Conservation (phyloP, 495 filamentous ascomycete genomes). For the Cladorrhinum samala region DNA sequence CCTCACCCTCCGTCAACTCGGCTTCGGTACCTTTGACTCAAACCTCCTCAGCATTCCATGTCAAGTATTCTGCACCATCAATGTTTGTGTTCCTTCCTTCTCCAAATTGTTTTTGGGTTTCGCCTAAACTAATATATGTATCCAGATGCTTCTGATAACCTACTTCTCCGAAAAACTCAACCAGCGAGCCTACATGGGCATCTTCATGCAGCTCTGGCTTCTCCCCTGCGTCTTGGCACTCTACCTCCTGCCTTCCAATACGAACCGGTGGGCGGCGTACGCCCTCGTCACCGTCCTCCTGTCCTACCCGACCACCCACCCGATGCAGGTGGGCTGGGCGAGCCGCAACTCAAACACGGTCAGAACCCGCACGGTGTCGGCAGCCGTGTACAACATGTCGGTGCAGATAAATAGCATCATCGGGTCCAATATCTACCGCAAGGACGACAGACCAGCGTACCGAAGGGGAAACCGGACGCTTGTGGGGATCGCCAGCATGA, state of each 20-base stretch:
- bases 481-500: conserved; percentile 43
- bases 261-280: conserved; percentile 48
- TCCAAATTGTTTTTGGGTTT: not conserved
- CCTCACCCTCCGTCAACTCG: conserved; percentile 41
- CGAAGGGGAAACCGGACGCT: conserved; percentile 59
- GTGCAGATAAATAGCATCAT: conserved; percentile 15
- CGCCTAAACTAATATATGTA: not conserved
- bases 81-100: conserved; percentile 14
- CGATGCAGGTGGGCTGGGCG: conserved; percentile 60
- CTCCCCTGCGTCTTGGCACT: conserved; percentile 50
- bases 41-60: conserved; percentile 49
- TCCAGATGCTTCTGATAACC: conserved; percentile 32
- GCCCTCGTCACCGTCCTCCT: conserved; percentile 48
- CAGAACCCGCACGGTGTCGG: conserved; percentile 59
- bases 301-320: conserved; percentile 35
- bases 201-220: conserved; percentile 49
- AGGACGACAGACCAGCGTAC: conserved; percentile 62
- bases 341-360: conserved; percentile 63
- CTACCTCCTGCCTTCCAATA: conserved; percentile 28
- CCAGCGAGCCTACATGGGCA: conserved; percentile 45
- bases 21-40: conserved; percentile 46
- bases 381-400: conserved; percentile 50
- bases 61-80: conserved; percentile 36
- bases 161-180: conserved; percentile 50
- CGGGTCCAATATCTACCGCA: conserved; percentile 20